Evolutionary conservation across 441 rosid genomes (phyloP).

Genomic region (Metrosideros polymorpha): DNA sequence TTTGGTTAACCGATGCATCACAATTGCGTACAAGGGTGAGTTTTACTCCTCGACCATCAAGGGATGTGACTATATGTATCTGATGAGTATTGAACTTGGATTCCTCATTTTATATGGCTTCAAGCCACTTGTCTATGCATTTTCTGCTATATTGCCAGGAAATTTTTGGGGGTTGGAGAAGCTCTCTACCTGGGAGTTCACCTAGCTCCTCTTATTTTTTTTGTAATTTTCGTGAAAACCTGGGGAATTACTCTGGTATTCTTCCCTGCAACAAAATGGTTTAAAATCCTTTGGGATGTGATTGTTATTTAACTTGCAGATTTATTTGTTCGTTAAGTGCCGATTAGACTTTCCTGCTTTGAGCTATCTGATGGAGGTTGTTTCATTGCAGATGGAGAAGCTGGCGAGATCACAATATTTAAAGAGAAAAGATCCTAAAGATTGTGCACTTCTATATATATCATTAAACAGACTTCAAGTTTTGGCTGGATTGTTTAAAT

Average conservation of each 20-base stretch:
- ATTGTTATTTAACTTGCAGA: neutral
- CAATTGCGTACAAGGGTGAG: slow-evolving; percentile 78
- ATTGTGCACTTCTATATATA: slow-evolving; percentile 81
- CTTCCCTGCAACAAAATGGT: neutral
- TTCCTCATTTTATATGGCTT: neutral
- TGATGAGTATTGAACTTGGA: neutral
- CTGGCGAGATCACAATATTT: slow-evolving; percentile 76
- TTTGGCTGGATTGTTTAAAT: slow-evolving; percentile 90
- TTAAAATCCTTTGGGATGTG: neutral
- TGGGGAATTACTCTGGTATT: neutral
- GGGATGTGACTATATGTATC: neutral
- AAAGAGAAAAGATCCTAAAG: slow-evolving; percentile 83
- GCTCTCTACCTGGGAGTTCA: neutral
- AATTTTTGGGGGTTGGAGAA: neutral
- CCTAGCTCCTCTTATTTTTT: neutral
- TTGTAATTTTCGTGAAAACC: neutral
- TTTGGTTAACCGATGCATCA: slow-evolving; percentile 68
- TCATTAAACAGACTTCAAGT: slow-evolving; percentile 90
- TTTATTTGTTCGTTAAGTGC: neutral
- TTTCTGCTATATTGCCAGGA: neutral
- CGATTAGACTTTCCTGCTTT: neutral
- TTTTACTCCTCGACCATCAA: neutral
- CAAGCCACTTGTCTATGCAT: neutral
- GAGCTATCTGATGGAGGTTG: neutral
- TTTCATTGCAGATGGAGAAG: slow-evolving; percentile 71